Evolutionary conservation across 148 eudicot species (phyloP).

Genomic region (Nyssa sinensis): DNA sequence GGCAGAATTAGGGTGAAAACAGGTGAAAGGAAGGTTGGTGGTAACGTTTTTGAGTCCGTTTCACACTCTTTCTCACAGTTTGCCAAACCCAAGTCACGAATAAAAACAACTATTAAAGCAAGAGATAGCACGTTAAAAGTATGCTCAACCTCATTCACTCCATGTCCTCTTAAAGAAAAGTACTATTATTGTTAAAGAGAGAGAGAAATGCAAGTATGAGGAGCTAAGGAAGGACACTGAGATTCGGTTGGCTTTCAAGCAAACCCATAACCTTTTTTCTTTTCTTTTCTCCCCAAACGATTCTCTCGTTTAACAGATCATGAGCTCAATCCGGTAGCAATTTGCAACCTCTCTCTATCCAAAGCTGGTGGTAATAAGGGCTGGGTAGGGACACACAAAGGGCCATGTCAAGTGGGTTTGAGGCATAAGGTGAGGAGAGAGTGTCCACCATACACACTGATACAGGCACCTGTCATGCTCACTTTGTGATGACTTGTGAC

Average conservation of each 20-base stretch:
- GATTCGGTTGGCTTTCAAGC: constrained; percentile 25
- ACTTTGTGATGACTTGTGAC: not conserved
- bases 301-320: not conserved
- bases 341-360: not conserved
- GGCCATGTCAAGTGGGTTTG: constrained; percentile 15
- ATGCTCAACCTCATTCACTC: constrained; percentile 40
- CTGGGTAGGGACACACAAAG: constrained; percentile 11
- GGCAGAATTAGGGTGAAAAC: not conserved
- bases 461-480: constrained; percentile 15
- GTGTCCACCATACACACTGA: constrained; percentile 13
- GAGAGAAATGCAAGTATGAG: constrained; percentile 7
- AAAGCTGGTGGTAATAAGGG: constrained; percentile 14
- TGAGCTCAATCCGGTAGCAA: not conserved
- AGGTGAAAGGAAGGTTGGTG: constrained; percentile 2
- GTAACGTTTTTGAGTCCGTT: not conserved
- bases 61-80: constrained; percentile 9
- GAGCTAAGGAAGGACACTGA: not conserved
- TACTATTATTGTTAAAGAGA: too few relatives aligned
- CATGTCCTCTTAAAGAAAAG: constrained; percentile 28
- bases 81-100: constrained; percentile 12
- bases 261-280: constrained; percentile 10
- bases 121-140: constrained; percentile 36
- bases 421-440: not conserved
- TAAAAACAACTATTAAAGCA: constrained; percentile 21
- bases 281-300: not conserved